Conservation (phyloP, 768 basidiomycete genomes). For the Phlebiopsis gigantea region DNA sequence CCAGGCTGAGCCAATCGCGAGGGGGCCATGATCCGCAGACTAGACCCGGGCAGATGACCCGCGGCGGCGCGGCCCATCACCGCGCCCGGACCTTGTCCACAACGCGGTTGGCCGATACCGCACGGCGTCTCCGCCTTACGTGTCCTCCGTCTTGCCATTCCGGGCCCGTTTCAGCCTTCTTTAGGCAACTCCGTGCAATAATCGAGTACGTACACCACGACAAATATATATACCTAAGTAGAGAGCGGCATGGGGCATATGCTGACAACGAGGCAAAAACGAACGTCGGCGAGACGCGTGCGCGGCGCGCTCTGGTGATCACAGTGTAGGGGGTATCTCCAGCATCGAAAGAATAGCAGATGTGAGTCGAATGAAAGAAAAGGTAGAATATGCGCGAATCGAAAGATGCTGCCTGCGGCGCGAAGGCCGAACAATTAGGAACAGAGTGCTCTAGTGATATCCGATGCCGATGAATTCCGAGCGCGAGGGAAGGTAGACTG, state of each 20-base stretch:
- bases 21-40: conserved; percentile 1
- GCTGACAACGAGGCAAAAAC: neutral
- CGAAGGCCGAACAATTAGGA: neutral
- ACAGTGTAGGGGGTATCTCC: conserved; percentile 8
- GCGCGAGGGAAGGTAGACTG: conserved; percentile 3
- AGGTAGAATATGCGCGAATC: conserved; percentile 8
- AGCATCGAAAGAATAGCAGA: neutral
- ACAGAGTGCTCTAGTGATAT: conserved; percentile 2
- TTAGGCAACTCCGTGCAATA: neutral
- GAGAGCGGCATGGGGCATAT: neutral
- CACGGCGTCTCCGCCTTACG: neutral
- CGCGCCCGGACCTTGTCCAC: conserved; percentile 3
- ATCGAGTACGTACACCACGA: neutral
- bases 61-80: neutral
- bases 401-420: conserved; percentile 2
- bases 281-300: neutral
- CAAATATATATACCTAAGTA: conserved; percentile 2
- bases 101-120: neutral
- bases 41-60: conserved; percentile 5
- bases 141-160: neutral
- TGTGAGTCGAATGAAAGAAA: neutral
- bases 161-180: neutral
- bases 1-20: neutral
- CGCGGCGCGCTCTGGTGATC: neutral
- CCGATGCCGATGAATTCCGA: conserved; percentile 8